These are phyloP conservation scores for Phytophthora brassicae DNA, from an alignment of 352 stramenopile genomes.

Conservation along the genomic window DNA sequence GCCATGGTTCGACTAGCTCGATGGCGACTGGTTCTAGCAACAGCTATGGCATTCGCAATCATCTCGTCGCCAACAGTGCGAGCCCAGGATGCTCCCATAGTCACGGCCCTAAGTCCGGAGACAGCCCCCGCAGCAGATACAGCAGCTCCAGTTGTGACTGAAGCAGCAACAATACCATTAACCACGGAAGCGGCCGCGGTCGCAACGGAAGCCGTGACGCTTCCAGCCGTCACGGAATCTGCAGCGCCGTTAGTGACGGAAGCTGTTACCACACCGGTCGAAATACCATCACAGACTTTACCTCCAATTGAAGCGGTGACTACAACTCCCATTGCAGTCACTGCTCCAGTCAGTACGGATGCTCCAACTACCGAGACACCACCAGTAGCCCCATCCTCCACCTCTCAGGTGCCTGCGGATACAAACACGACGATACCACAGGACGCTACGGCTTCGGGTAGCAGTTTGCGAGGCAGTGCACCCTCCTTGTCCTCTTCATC, in stretches of 20 bases:
- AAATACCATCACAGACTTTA: background rate
- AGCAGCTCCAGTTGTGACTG: background rate
- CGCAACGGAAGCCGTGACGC: conserved; percentile 16
- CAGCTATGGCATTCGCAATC: conserved; percentile 9
- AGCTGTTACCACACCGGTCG: conserved; percentile 4
- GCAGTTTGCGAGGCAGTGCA: conserved; percentile 10
- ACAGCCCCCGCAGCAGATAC: background rate
- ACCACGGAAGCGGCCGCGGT: background rate
- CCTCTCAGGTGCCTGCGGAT: background rate
- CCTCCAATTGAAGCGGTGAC: conserved; percentile 2
- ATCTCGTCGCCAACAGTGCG: conserved; percentile 9
- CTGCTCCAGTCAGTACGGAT: background rate
- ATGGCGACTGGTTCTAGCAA: conserved; percentile 15
- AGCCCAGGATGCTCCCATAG: conserved; percentile 21
- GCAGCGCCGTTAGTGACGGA: conserved; percentile 1
- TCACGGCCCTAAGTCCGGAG: conserved; percentile 12
- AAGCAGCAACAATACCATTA: background rate
- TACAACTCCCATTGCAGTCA: background rate
- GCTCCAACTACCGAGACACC: conserved; percentile 4
- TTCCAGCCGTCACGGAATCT: background rate
- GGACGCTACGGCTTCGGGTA: conserved; percentile 5
- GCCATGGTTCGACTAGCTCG: conserved; percentile 22
- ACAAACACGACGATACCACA: conserved; percentile 9
- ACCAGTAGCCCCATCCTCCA: conserved; percentile 2
- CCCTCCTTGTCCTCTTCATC: conserved; percentile 22